Conservation (phyloP, 352 stramenopile species). For the Pythium aphanidermatum region DNA sequence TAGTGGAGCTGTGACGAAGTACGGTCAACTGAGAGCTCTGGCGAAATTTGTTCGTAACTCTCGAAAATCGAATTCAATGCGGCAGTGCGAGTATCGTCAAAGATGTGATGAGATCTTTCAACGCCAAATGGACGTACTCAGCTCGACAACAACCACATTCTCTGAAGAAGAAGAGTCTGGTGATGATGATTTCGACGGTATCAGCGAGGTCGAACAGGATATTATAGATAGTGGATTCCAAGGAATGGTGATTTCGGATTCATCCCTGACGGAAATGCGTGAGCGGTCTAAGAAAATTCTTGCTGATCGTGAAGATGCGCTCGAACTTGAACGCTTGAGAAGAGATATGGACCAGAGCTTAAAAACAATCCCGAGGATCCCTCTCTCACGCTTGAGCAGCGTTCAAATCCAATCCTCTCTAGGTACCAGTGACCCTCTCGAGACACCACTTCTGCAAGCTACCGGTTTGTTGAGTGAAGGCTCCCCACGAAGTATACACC, state of each 20-base stretch:
- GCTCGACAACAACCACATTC: constrained; percentile 45
- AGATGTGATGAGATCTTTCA: constrained; percentile 79
- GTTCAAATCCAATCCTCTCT: constrained; percentile 47
- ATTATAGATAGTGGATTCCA: constrained; percentile 70
- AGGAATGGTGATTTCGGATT: constrained; percentile 58
- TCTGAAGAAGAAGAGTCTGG: constrained; percentile 67
- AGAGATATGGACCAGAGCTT: constrained; percentile 69
- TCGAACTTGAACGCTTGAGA: constrained; percentile 61
- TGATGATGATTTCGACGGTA: constrained; percentile 46
- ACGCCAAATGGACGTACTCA: constrained; percentile 72
- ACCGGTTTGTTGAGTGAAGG: no score
- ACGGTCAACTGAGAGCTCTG: constrained; percentile 57
- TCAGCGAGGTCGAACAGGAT: constrained; percentile 57
- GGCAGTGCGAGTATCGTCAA: constrained; percentile 75
- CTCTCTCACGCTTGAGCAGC: no score
- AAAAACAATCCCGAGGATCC: constrained; percentile 26
- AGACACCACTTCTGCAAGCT: no score
- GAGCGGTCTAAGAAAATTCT: constrained; percentile 62
- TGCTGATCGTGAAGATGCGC: constrained; percentile 61
- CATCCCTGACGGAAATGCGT: no score
- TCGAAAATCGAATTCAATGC: constrained; percentile 63
- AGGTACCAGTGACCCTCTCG: constrained; percentile 56
- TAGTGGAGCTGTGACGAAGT: constrained; percentile 59
- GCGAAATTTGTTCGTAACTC: constrained; percentile 68
- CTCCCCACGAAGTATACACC: constrained; percentile 2